Percentiles rank a stretch among this genome's conserved stretches.
phyloP scores from a whole-genome alignment of 805 yeast species.

The Blastobotrys parvus region DNA sequence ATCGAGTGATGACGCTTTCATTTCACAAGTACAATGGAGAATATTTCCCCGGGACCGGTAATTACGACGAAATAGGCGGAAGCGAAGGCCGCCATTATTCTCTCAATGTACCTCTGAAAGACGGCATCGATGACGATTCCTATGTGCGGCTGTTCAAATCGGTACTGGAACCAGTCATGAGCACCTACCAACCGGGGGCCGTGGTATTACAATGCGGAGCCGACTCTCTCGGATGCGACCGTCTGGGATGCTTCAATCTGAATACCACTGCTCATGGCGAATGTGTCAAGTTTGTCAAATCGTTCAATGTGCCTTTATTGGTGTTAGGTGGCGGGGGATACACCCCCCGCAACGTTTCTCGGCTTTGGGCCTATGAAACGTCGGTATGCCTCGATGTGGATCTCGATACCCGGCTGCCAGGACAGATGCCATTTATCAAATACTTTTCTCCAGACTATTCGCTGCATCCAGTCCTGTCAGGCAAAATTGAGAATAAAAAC shows the following conservation, averaged over 20 bases:
- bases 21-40: constrained; percentile 87
- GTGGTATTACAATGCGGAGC: constrained; percentile 99
- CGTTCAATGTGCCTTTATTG: constrained; percentile 82
- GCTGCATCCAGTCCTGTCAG: constrained; percentile 75
- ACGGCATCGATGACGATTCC: constrained; percentile 89
- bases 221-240: constrained; percentile 91
- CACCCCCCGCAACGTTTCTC: constrained; percentile 92
- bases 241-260: constrained; percentile 90
- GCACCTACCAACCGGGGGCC: constrained; percentile 86
- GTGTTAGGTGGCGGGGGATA: constrained; percentile 98
- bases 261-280: constrained; percentile 94
- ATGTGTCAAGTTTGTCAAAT: constrained; percentile 80
- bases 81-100: constrained; percentile 78
- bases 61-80: constrained; percentile 73
- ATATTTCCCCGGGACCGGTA: constrained; percentile 92
- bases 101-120: constrained; percentile 78
- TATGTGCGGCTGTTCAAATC: constrained; percentile 54
- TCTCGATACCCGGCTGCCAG: constrained; percentile 69
- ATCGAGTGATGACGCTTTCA: constrained; percentile 82
- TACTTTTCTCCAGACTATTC: constrained; percentile 89
- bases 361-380: constrained; percentile 92
- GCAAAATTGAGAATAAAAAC: constrained; percentile 77
- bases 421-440: constrained; percentile 62
- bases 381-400: constrained; percentile 76
- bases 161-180: constrained; percentile 81